These are phyloP conservation scores for Rhodotorula mucilaginosa DNA, from an alignment of 1,284 basidiomycete genomes.

Conservation along the genomic window DNA sequence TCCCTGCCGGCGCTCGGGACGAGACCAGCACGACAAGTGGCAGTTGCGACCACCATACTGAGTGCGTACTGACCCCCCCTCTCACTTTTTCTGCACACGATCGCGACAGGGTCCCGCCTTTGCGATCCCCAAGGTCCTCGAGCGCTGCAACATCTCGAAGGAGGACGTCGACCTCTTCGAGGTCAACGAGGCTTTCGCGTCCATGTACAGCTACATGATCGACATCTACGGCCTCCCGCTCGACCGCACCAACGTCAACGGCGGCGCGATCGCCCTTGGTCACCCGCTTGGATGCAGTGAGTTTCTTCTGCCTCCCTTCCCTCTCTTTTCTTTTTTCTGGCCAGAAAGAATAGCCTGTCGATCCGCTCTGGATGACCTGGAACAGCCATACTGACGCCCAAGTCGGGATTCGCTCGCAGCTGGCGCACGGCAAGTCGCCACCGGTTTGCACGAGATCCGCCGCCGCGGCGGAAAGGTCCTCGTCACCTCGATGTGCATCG, in stretches of 20 bases:
- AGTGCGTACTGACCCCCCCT: not conserved
- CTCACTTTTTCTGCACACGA: too few relatives aligned
- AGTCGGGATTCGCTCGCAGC: conserved; percentile 52
- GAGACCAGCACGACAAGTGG: too few relatives aligned
- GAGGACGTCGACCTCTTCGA: conserved; percentile 49
- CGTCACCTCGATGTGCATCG: conserved; percentile 67
- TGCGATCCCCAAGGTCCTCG: conserved; percentile 46
- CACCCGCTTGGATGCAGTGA: conserved; percentile 62
- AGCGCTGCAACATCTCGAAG: conserved; percentile 47
- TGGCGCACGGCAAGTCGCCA: conserved; percentile 81
- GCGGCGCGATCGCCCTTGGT: conserved; percentile 53
- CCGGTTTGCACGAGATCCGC: conserved; percentile 76
- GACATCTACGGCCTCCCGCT: conserved; percentile 45
- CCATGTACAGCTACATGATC: conserved; percentile 36
- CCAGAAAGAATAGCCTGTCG: conserved; percentile 66
- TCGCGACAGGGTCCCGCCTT: conserved; percentile 33
- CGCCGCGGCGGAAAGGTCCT: conserved; percentile 76
- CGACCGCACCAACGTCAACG: conserved; percentile 47
- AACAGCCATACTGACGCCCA: too few relatives aligned
- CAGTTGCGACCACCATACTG: not conserved
- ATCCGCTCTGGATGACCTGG: not conserved
- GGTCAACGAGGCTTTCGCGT: conserved; percentile 42
- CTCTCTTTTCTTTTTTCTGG: conserved; percentile 59
- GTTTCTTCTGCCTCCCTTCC: not conserved
- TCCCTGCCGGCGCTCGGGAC: too few relatives aligned